Evolutionary conservation across 208 protist genomes (phyloP), one percentile per base, ranked within the genome.

Genomic region (Wallacemonas sp.): DNA sequence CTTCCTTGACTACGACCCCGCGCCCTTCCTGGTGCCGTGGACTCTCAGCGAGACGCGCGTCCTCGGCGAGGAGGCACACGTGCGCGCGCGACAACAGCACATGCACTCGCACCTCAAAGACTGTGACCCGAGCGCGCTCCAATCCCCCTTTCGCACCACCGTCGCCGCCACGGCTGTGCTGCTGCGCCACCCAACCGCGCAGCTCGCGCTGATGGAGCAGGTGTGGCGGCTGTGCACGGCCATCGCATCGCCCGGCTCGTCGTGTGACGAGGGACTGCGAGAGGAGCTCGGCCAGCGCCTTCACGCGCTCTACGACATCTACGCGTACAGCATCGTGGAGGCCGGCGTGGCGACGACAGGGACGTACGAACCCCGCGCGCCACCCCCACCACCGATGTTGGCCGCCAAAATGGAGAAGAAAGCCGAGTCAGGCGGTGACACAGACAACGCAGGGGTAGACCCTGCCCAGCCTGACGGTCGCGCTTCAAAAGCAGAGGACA

Each of bases 181-280:
- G 24, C 72, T 91, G 43, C 74, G 81, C 19, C 68, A 81, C 26
- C 85, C 85, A 27, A 61, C 64, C 6, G 46, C 73, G 24, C 69
- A 85, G 39, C 73, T 91, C 0, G 62, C 66, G 23, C 72, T 83
- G 24, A 65, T 74, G 5, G 65, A 74, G 16, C 64, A 62, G 19
- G n/a, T 75, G 17, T 84, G 72, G 72, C 26, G 24, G 6, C 17
- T 76, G 14, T 38, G 38, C 2, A 41, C 52, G 4, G 26, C 49
- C 17, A 6, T 41, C 16, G 27, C 29, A 8, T 9, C 16, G 14
- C 23, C 11, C 23, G 57, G 34, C 57, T 8, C 49, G 21, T 16
- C n/a, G n/a, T n/a, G n/a, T n/a, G n/a, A 41, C 2, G 29, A 19
- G 33, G 24, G 41, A 14, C 56, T n/a, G 29, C 55, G 6, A 5